These are phyloP conservation scores for Candida piceae DNA, from an alignment of 805 yeast genomes.

Conservation along the genomic window DNA sequence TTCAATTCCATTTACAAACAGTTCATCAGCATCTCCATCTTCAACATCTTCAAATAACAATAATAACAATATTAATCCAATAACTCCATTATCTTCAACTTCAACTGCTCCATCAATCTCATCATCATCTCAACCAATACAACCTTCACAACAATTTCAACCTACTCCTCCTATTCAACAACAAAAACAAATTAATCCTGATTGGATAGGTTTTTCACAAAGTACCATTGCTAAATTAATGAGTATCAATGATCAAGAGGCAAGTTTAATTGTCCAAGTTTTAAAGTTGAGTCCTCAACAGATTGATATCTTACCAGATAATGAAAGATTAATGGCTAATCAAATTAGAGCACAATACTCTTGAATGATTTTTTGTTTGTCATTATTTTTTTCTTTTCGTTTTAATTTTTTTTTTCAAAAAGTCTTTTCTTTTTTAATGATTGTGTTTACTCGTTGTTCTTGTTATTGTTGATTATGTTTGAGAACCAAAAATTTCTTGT, in stretches of 20 bases:
- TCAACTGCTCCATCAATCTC: constrained; percentile 10
- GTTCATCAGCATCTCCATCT: constrained; percentile 3
- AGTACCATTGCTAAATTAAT: constrained; percentile 46
- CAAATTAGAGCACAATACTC: constrained; percentile 52
- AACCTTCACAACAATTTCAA: constrained; percentile 10
- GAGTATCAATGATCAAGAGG: constrained; percentile 51
- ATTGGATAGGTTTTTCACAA: constrained; percentile 46
- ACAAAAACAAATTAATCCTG: constrained; percentile 25
- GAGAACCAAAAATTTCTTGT: not conserved
- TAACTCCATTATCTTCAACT: constrained; percentile 15
- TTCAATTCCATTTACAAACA: constrained; percentile 5
- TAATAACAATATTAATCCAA: constrained; percentile 4
- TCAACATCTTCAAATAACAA: constrained; percentile 5
- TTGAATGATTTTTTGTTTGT: constrained; percentile 4
- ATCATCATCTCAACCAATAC: constrained; percentile 11
- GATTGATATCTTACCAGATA: constrained; percentile 43
- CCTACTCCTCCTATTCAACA: constrained; percentile 2
- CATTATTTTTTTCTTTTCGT: no score
- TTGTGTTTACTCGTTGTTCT: no score
- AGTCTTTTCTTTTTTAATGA: no score
- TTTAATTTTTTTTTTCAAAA: not conserved
- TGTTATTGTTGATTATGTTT: no score
- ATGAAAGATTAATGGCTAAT: constrained; percentile 50
- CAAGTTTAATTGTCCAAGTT: constrained; percentile 50
- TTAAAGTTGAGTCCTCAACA: constrained; percentile 46